Conservation (phyloP, 768 basidiomycete genomes). For the Mrakia frigida region DNA sequence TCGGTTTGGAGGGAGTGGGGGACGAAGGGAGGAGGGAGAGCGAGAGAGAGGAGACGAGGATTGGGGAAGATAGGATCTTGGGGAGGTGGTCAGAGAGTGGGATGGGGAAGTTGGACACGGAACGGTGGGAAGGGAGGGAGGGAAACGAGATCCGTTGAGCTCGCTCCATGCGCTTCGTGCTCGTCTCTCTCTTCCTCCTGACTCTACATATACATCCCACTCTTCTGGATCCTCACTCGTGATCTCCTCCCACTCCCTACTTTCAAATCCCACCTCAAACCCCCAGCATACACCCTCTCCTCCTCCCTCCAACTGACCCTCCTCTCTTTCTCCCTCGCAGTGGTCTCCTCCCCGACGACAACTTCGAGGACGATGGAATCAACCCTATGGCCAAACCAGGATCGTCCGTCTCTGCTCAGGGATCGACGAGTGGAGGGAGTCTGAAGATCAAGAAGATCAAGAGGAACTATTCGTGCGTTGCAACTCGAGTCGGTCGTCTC, state of each 20-base stretch:
- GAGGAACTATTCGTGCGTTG: slow-evolving; percentile 17
- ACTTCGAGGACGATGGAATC: slow-evolving; percentile 17
- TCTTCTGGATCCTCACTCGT: background rate
- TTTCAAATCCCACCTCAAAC: background rate
- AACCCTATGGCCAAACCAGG: background rate
- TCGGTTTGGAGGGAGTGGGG: background rate
- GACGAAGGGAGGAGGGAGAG: background rate
- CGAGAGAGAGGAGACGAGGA: too few species aligned
- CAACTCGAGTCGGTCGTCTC: background rate
- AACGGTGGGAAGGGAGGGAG: too few species aligned
- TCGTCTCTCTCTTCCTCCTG: too few species aligned
- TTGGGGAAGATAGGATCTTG: too few species aligned
- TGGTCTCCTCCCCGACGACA: slow-evolving; percentile 22
- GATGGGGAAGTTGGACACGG: too few species aligned
- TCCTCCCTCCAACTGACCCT: background rate
- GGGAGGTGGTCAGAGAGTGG: too few species aligned
- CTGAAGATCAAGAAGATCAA: slow-evolving; percentile 26
- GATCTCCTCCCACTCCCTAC: too few species aligned
- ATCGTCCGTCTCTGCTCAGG: background rate
- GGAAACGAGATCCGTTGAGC: too few species aligned
- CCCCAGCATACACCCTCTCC: background rate
- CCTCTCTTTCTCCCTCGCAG: background rate
- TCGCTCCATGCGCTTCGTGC: too few species aligned
- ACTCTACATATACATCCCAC: background rate
- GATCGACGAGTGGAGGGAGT: background rate